These are phyloP conservation scores for Evernia prunastri DNA, from an alignment of 495 filamentous ascomycete species.

Conservation along the genomic window DNA sequence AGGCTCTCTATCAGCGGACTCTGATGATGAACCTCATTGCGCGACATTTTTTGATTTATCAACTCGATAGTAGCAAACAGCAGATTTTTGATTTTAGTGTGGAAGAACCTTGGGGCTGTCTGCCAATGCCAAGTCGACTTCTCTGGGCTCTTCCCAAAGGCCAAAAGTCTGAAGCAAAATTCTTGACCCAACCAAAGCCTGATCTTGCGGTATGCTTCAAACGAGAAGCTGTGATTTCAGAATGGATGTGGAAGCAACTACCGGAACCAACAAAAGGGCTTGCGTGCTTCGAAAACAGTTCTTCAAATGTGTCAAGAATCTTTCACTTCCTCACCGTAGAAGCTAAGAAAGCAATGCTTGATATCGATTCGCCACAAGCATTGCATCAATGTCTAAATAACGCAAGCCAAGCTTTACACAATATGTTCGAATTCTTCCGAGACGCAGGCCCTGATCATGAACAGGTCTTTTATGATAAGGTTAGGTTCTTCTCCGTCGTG, in stretches of 20 bases:
- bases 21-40: constrained; percentile 20
- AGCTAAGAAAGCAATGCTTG: background rate
- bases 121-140: constrained; percentile 12
- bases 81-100: constrained; percentile 16
- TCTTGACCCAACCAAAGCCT: constrained; percentile 11
- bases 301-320: background rate
- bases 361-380: background rate
- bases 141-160: too few relatives aligned
- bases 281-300: background rate
- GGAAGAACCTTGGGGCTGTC: constrained; percentile 18
- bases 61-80: background rate
- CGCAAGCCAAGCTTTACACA: constrained; percentile 24
- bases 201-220: constrained; percentile 10
- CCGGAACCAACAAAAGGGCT: constrained; percentile 5
- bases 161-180: background rate
- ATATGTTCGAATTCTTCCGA: constrained; percentile 25
- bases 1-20: constrained; percentile 23
- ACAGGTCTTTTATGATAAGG: constrained; percentile 8
- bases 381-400: constrained; percentile 18
- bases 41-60: constrained; percentile 17
- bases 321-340: constrained; percentile 9
- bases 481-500: constrained; percentile 5
- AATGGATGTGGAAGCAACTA: background rate
- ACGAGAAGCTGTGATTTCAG: background rate
- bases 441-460: constrained; percentile 14